These are phyloP conservation scores for Trifolium fragiferum DNA, from an alignment of 306 rosid genomes.

Conservation along the genomic window DNA sequence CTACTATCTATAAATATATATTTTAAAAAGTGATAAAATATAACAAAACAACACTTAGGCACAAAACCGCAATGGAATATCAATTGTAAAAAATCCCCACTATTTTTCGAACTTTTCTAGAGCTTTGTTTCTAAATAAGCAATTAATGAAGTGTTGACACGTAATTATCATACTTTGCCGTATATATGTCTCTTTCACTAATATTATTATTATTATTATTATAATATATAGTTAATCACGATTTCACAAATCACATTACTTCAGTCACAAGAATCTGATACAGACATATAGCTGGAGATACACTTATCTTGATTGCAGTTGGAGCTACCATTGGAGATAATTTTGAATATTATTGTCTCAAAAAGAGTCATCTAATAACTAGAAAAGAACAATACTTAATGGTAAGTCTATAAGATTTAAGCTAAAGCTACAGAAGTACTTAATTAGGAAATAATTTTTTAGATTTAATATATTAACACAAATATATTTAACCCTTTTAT, in stretches of 20 bases:
- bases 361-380: neutral
- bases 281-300: neutral
- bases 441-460: neutral
- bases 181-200: neutral
- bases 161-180: neutral
- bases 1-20: no score
- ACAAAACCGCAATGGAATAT: neutral
- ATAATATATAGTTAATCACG: neutral
- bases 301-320: conserved; percentile 1
- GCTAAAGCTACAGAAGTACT: neutral
- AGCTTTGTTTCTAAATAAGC: neutral
- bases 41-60: neutral
- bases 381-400: neutral
- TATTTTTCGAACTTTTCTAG: neutral
- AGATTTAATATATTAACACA: no score
- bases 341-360: conserved; percentile 16
- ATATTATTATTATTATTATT: no score
- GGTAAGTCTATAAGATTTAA: neutral
- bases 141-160: conserved; percentile 9
- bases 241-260: no score
- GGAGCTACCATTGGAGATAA: conserved; percentile 14
- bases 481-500: no score
- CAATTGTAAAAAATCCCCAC: neutral
- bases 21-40: no score
- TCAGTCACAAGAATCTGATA: neutral